Conservation (phyloP, 2,329 filamentous ascomycete genomes). For the Penicillium sp. region DNA sequence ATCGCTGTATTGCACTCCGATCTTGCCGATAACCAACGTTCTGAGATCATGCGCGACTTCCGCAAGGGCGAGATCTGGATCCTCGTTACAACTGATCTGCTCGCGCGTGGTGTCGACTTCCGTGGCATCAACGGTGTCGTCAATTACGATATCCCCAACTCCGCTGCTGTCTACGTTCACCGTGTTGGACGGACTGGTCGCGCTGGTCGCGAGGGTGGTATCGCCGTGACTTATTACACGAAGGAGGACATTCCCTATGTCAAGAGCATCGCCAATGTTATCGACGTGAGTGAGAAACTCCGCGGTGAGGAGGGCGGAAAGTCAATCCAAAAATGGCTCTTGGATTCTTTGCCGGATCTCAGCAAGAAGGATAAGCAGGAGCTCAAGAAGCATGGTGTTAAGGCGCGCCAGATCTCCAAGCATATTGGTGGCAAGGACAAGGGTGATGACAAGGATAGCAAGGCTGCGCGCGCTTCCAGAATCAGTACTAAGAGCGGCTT, state of each 20-base stretch:
- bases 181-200: constrained; percentile 88
- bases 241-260: constrained; percentile 90
- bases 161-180: constrained; percentile 86
- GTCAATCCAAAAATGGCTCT: constrained; percentile 77
- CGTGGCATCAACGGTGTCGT: constrained; percentile 92
- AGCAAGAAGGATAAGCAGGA: constrained; percentile 81
- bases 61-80: constrained; percentile 93
- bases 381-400: constrained; percentile 78
- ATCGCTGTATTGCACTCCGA: constrained; percentile 90
- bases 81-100: constrained; percentile 89
- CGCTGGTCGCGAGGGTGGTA: constrained; percentile 80
- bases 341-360: constrained; percentile 81
- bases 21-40: constrained; percentile 72
- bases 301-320: constrained; percentile 52
- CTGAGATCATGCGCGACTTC: constrained; percentile 84
- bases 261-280: constrained; percentile 90
- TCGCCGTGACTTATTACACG: constrained; percentile 92
- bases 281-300: constrained; percentile 77
- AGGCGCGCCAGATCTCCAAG: constrained; percentile 58
- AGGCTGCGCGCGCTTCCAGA: constrained; percentile 47
- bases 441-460: constrained; percentile 45
- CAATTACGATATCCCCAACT: constrained; percentile 96
- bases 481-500: constrained; percentile 67
- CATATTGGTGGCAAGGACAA: constrained; percentile 45
- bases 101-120: constrained; percentile 92